Percentiles rank a stretch among this genome's conserved stretches.
Evolutionary conservation across 208 protist species (phyloP).

Genomic region (Naegleria fowleri): DNA sequence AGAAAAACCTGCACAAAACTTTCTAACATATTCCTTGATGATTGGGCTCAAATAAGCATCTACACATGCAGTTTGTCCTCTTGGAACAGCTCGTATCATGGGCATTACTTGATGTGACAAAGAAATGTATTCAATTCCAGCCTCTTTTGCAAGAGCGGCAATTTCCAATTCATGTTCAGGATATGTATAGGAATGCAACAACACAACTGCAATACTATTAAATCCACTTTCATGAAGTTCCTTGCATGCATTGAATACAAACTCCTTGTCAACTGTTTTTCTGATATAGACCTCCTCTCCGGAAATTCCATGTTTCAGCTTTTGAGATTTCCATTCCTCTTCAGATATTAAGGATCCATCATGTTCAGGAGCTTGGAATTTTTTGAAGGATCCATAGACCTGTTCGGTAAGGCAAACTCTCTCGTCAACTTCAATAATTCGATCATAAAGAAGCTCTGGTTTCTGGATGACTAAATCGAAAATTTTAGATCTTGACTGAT

Average conservation of each 20-base stretch:
- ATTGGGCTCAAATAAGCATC: slow-evolving; percentile 91
- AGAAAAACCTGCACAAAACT: slow-evolving; percentile 59
- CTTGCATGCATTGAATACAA: slow-evolving; percentile 42
- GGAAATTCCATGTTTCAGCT: slow-evolving; percentile 39
- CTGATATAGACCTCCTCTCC: slow-evolving; percentile 64
- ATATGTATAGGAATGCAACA: slow-evolving; percentile 86
- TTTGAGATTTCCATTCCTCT: slow-evolving; percentile 34
- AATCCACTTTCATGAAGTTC: slow-evolving; percentile 63
- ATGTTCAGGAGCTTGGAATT: slow-evolving; percentile 41
- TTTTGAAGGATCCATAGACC: not conserved
- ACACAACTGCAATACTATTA: slow-evolving; percentile 71
- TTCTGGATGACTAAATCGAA: slow-evolving; percentile 83
- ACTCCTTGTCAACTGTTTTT: slow-evolving; percentile 51
- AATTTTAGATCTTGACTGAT: slow-evolving; percentile 77
- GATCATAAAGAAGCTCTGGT: slow-evolving; percentile 73
- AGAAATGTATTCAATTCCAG: slow-evolving; percentile 81
- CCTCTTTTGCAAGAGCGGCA: slow-evolving; percentile 62
- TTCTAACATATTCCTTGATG: slow-evolving; percentile 69
- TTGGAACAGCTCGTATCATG: slow-evolving; percentile 79
- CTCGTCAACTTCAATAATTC: slow-evolving; percentile 70
- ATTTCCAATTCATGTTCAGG: slow-evolving; percentile 69
- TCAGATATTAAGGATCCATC: not conserved
- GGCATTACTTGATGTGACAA: slow-evolving; percentile 78
- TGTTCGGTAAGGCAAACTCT: slow-evolving; percentile 55
- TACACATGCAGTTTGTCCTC: slow-evolving; percentile 82